phyloP scores from a whole-genome alignment of 2,329 filamentous ascomycete genomes.

The Berkeleyomyces rouxiae region DNA sequence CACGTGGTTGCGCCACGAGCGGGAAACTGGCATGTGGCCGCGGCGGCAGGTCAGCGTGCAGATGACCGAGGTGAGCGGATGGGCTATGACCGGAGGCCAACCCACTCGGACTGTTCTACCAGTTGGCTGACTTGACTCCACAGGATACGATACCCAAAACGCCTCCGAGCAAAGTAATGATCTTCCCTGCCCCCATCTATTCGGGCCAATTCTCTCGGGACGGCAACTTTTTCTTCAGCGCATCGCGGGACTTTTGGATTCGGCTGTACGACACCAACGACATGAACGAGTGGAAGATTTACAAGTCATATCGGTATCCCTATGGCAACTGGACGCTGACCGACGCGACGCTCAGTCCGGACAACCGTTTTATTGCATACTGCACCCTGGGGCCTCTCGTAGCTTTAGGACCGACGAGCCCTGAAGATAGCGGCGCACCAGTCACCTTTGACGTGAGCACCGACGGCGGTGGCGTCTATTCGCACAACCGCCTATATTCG shows the following conservation, averaged over 20 bases:
- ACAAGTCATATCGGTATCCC: conserved; percentile 75
- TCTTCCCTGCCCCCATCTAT: conserved; percentile 75
- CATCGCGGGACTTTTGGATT: conserved; percentile 81
- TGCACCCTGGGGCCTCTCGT: conserved; percentile 75
- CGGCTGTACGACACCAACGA: conserved; percentile 97
- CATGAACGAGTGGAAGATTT: conserved; percentile 87
- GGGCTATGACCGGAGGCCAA: too few relatives aligned
- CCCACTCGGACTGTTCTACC: neutral
- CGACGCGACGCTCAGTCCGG: conserved; percentile 76
- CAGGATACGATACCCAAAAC: conserved; percentile 63
- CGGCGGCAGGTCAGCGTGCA: neutral
- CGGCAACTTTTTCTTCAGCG: conserved; percentile 92
- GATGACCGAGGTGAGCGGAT: neutral
- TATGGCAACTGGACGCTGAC: conserved; percentile 92
- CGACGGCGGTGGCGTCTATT: neutral
- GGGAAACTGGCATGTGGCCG: neutral
- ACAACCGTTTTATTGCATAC: conserved; percentile 85
- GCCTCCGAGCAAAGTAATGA: conserved; percentile 69
- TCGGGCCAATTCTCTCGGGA: conserved; percentile 95
- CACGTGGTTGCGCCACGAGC: neutral
- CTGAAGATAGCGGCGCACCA: conserved; percentile 63
- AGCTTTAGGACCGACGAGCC: conserved; percentile 75
- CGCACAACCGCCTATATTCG: conserved; percentile 51
- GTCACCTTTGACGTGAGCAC: conserved; percentile 48
- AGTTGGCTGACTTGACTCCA: too few relatives aligned